Evolutionary conservation across 768 basidiomycete species (phyloP).

Genomic region (Clitopilus hobsonii): DNA sequence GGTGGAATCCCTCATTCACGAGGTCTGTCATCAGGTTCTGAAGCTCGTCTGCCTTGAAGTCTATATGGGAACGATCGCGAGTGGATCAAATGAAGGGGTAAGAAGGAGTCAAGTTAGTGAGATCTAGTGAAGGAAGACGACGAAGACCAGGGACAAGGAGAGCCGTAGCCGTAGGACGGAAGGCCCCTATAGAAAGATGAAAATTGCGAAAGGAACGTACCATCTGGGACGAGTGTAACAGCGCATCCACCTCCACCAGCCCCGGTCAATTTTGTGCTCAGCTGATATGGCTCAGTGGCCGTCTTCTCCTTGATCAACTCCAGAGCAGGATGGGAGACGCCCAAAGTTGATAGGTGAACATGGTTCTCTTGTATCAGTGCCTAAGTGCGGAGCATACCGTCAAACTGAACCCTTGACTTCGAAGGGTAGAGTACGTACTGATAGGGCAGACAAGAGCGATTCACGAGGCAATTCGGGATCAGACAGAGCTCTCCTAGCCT

Average conservation of each 20-base stretch:
- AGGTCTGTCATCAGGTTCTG: conserved; percentile 57
- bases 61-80: conserved; percentile 35
- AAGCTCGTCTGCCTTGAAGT: conserved; percentile 60
- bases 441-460: conserved; percentile 59
- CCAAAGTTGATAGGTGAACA: conserved; percentile 72
- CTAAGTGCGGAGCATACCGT: conserved; percentile 33
- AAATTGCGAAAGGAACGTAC: conserved; percentile 38
- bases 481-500: conserved; percentile 70
- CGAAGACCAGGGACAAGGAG: not conserved
- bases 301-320: conserved; percentile 80
- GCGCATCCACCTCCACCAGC: conserved; percentile 99
- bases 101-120: not conserved
- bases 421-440: conserved; percentile 44
- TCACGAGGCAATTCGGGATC: conserved; percentile 68
- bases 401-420: not conserved
- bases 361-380: conserved; percentile 89
- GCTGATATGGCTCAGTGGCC: conserved; percentile 50
- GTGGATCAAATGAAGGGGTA: conserved; percentile 2
- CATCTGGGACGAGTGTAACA: conserved; percentile 91
- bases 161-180: not conserved
- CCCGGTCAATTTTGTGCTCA: conserved; percentile 94
- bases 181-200: conserved; percentile 9
- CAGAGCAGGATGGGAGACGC: conserved; percentile 86
- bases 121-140: not conserved
- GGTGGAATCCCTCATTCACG: conserved; percentile 60